Evolutionary conservation across 1,284 basidiomycete species (phyloP).

Genomic region (Leccinum holopus): DNA sequence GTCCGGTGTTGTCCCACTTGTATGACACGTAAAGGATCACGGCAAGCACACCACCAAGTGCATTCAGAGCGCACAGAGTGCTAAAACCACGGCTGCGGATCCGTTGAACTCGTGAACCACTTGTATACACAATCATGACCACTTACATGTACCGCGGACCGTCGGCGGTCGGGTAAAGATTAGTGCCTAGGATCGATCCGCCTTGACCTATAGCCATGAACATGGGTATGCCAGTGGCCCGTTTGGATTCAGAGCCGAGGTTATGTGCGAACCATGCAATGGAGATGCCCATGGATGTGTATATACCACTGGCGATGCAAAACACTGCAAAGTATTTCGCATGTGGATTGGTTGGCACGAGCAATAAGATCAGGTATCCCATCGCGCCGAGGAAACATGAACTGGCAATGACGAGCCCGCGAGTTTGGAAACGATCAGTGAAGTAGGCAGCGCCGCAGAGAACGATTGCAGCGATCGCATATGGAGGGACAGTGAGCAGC

Average conservation of each 20-base stretch:
- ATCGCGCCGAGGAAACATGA: slow-evolving; percentile 53
- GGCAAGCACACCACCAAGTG: slow-evolving; percentile 47
- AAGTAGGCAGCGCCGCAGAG: slow-evolving; percentile 62
- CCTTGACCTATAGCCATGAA: slow-evolving; percentile 80
- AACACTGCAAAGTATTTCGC: slow-evolving; percentile 73
- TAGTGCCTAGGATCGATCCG: slow-evolving; percentile 69
- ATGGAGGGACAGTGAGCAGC: slow-evolving; percentile 78
- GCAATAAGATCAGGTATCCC: slow-evolving; percentile 38
- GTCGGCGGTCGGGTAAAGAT: slow-evolving; percentile 63
- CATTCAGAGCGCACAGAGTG: slow-evolving; percentile 56
- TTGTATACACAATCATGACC: neutral
- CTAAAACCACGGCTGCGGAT: slow-evolving; percentile 63
- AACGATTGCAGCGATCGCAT: slow-evolving; percentile 70
- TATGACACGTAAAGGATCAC: slow-evolving; percentile 56
- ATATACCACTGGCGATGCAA: slow-evolving; percentile 70
- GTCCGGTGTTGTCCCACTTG: slow-evolving; percentile 54
- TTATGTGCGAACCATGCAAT: slow-evolving; percentile 81
- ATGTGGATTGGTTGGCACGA: slow-evolving; percentile 43
- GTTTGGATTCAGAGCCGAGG: slow-evolving; percentile 75
- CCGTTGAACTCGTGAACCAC: neutral
- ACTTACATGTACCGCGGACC: slow-evolving; percentile 63
- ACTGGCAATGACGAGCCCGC: slow-evolving; percentile 61
- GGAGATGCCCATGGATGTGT: slow-evolving; percentile 65
- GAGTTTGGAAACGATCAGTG: slow-evolving; percentile 72
- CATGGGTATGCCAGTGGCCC: slow-evolving; percentile 71